Evolutionary conservation across 2,329 filamentous ascomycete genomes (phyloP), one percentile per base, ranked within the genome.

Genomic region (Ceratocystis variospora): DNA sequence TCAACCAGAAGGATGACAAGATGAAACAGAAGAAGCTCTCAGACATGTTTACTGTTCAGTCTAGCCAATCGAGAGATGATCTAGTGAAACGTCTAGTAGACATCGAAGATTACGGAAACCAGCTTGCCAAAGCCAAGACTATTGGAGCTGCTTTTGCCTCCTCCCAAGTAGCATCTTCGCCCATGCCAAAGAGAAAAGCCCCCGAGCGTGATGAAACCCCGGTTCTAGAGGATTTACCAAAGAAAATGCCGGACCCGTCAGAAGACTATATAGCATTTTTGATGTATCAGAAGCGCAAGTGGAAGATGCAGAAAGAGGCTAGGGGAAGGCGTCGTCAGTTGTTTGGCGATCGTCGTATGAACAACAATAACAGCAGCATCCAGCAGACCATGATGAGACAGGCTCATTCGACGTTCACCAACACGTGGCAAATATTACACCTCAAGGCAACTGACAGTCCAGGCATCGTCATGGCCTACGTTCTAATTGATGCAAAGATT

Each of bases 1-100:
- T 99, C 75, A 90, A 94, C 70, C 87, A 88, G 75, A 97, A 96
- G 75, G 94, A 99, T 67, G 94, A 99, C 77, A 92, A 88, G 74
- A 87, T 97, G 81, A 96, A 99, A 79, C 94, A 99, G 77, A 96
- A 92, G 78, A 99, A 99, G 77, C 88, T 99, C 79, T 99, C 93
- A 0, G 94, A 97, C 72, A 79, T 96, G 71, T 96, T 99, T 73
- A 80, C 73, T 72, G 88, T 85, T 73, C 76, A 87, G 73, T 28
- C 31, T 25, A 84, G 80, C 59, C 88, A 90, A 0, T 75, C 96
- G 28, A 83, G 85, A 12, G 89, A 93, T 70, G 87, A 90, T 77
- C 80, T 83, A 73, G 53, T 53, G 5, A 77, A 95, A 71, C 83
- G 74, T 72, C 73, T 79, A 72, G 82, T 78, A 10, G 91, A 96